phyloP scores from a whole-genome alignment of 2,329 filamentous ascomycete species.

The Dactylellina drechsleri region DNA sequence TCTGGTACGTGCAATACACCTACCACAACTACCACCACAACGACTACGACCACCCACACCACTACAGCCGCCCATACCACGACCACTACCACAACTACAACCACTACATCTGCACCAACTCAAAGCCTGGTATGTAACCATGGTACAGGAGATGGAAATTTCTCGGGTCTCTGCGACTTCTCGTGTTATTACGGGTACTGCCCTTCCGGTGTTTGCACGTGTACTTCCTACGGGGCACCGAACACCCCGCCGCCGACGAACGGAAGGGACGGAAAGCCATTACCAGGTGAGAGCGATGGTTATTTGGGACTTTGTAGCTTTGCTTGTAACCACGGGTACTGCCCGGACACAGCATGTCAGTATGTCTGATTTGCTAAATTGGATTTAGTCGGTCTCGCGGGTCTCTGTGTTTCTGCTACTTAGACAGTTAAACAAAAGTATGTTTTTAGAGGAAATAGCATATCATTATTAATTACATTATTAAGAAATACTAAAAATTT shows the following conservation, averaged over 20 bases:
- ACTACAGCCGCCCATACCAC: conserved; percentile 25
- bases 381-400: no score
- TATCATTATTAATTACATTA: no score
- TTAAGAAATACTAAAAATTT: no score
- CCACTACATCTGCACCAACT: conserved; percentile 40
- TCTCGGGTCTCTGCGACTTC: conserved; percentile 61
- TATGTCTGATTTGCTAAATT: conserved; percentile 4
- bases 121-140: conserved; percentile 54
- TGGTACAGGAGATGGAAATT: conserved; percentile 60
- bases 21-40: conserved; percentile 30
- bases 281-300: conserved; percentile 59
- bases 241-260: conserved; percentile 57
- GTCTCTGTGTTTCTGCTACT: no score
- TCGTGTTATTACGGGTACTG: conserved; percentile 58
- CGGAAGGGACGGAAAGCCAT: conserved; percentile 60
- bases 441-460: no score
- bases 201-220: conserved; percentile 56
- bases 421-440: no score
- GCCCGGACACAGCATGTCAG: conserved; percentile 60
- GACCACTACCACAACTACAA: conserved; percentile 7
- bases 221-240: conserved; percentile 53
- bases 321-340: conserved; percentile 65
- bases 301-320: conserved; percentile 66
- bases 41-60: conserved; percentile 7
- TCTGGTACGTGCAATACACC: conserved; percentile 39